Evolutionary conservation across 805 yeast species (phyloP).

Genomic region (Kodamaea sagamina): DNA sequence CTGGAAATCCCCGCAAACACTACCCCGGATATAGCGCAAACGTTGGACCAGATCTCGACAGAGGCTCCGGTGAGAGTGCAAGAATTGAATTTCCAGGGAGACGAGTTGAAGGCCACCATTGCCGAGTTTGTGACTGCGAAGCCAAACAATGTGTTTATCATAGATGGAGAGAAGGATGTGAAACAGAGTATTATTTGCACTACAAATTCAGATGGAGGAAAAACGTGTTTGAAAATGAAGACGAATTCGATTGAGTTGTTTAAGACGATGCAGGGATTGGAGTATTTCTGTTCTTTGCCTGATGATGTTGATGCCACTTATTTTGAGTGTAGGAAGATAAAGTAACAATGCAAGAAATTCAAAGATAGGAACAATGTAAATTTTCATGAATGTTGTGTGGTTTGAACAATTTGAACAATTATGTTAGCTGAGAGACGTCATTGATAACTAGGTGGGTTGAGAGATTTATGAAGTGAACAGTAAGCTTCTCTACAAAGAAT

Average conservation of each 20-base stretch:
- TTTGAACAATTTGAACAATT: no score
- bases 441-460: no score
- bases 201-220: conserved; percentile 36
- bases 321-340: conserved; percentile 46
- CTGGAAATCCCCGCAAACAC: background rate
- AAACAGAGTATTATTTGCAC: conserved; percentile 49
- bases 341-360: conserved; percentile 10
- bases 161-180: conserved; percentile 43
- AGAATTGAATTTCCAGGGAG: conserved; percentile 4
- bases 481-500: no score
- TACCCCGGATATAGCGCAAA: conserved; percentile 29
- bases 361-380: no score
- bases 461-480: no score
- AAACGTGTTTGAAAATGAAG: conserved; percentile 48
- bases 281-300: conserved; percentile 52
- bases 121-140: conserved; percentile 30
- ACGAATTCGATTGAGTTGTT: conserved; percentile 45
- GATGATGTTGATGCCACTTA: conserved; percentile 51
- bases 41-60: conserved; percentile 30
- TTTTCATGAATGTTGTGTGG: no score
- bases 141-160: conserved; percentile 39
- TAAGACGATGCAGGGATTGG: conserved; percentile 50
- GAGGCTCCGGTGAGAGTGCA: conserved; percentile 4
- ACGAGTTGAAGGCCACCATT: conserved; percentile 24
- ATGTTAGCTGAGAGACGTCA: no score